Base-by-base conservation (phyloP, 345 rosid species). In the Rubroshorea leprosula region DNA sequence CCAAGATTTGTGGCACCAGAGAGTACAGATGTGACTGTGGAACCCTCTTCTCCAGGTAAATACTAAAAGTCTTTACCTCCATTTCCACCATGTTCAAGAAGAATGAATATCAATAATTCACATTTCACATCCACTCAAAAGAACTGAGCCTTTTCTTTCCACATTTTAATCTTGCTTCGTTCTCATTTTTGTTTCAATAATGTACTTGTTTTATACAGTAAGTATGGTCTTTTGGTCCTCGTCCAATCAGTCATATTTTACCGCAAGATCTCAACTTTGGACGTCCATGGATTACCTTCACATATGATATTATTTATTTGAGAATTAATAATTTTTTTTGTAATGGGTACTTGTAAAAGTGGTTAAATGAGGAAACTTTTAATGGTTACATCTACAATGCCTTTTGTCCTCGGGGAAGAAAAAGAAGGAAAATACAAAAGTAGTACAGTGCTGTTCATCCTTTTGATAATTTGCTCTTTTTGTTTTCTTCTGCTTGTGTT, bases 11-110 rank as follows among this genome's bases (percentile, higher is more conserved):
- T n/a, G n/a, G n/a, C n/a, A n/a, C n/a, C n/a, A n/a, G n/a, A n/a
- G n/a, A n/a, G n/a, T 79, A 82, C 47, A 72, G 69, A 67, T 82
- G 87, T 53, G 84, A 79, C 59, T 82, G 87, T 61, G 83, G 83
- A 31, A 81, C 75, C 62, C 55, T 81, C 49, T 81, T 82, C 76
- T 79, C 87, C 26, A 76, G 87, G 87, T 79, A 70, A 68, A 35
- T 29, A 39, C 19, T 1, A 8, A 29, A 0, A 4, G 38, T n/a
- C n/a, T n/a, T n/a, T n/a, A n/a, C n/a, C n/a, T n/a, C n/a, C n/a
- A n/a, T n/a, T n/a, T n/a, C n/a, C 9, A 29, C 35, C 35, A 29
- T 9, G 9, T 3, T 3, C 35, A 29, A 29, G 16, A 8, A 41
- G 9, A 1, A 1, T 44, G 23, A 35, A 58, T 5, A 13, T 23